phyloP scores from a whole-genome alignment of 805 yeast species.

The Sugiyamaella americana region DNA sequence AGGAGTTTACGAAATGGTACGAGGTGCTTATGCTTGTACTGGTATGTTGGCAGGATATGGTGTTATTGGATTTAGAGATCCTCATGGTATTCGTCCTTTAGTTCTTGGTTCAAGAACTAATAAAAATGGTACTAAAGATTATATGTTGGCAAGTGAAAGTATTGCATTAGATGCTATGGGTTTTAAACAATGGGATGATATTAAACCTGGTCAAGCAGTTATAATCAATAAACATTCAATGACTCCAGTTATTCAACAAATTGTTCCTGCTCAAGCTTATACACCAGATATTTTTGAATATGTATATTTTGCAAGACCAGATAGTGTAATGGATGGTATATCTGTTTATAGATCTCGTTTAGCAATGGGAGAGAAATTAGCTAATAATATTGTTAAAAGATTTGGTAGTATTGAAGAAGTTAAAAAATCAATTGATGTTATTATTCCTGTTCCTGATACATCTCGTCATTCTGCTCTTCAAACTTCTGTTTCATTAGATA shows the following conservation, averaged over 20 bases:
- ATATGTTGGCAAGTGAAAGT: slow-evolving; percentile 92
- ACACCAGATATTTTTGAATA: slow-evolving; percentile 97
- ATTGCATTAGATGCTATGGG: slow-evolving; percentile 93
- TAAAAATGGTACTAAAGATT: slow-evolving; percentile 67
- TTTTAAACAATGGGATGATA: slow-evolving; percentile 69
- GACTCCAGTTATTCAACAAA: slow-evolving; percentile 78
- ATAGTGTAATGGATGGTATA: slow-evolving; percentile 92
- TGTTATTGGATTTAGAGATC: slow-evolving; percentile 91
- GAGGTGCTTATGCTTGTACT: slow-evolving; percentile 97
- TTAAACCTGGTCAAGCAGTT: slow-evolving; percentile 94
- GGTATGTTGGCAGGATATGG: slow-evolving; percentile 97
- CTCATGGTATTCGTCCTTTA: slow-evolving; percentile 92
- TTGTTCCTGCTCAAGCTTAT: slow-evolving; percentile 67
- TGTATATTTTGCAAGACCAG: slow-evolving; percentile 97
- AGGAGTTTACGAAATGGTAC: slow-evolving; percentile 72
- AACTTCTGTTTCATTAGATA: slow-evolving; percentile 71
- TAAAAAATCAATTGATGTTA: slow-evolving; percentile 72
- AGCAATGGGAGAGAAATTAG: slow-evolving; percentile 89
- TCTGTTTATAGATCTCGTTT: slow-evolving; percentile 89
- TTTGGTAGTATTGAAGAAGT: slow-evolving; percentile 40
- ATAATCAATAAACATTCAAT: slow-evolving; percentile 74
- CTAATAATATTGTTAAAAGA: slow-evolving; percentile 51
- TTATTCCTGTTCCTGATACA: slow-evolving; percentile 97
- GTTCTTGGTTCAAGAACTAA: slow-evolving; percentile 75
- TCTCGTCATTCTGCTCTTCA: slow-evolving; percentile 94